These are phyloP conservation scores for Colletotrichum liriopes DNA, from an alignment of 2,329 filamentous ascomycete genomes.

Conservation along the genomic window DNA sequence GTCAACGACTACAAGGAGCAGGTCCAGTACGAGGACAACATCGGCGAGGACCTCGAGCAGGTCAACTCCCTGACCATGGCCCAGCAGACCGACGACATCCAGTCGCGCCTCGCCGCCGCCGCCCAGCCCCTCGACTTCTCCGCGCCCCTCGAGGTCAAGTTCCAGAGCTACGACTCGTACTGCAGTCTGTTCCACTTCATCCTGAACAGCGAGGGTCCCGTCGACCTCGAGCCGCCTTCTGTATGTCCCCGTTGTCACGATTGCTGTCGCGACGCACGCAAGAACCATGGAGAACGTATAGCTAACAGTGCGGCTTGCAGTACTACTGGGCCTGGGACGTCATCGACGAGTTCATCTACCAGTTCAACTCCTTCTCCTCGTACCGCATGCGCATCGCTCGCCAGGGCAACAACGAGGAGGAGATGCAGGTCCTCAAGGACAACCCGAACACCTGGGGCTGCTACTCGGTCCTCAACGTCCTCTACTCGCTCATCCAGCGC, in stretches of 20 bases:
- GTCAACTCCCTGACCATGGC: conserved; percentile 78
- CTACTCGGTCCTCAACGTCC: conserved; percentile 98
- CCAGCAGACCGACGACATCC: conserved; percentile 90
- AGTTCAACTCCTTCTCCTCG: conserved; percentile 99
- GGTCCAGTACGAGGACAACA: conserved; percentile 91
- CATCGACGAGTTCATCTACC: conserved; percentile 99
- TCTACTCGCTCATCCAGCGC: conserved; percentile 98
- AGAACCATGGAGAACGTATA: background rate
- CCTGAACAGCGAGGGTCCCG: conserved; percentile 98
- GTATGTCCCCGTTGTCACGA: conserved; percentile 70
- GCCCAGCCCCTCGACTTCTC: conserved; percentile 97
- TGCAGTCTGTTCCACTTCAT: conserved; percentile 99
- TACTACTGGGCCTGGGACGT: conserved; percentile 99
- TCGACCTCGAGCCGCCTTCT: conserved; percentile 96
- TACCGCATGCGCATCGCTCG: conserved; percentile 94
- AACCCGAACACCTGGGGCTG: conserved; percentile 99
- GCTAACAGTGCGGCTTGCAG: conserved; percentile 62
- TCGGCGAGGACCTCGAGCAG: conserved; percentile 83
- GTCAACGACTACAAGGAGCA: conserved; percentile 97
- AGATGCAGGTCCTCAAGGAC: conserved; percentile 90
- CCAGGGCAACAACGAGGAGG: conserved; percentile 88
- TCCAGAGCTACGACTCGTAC: conserved; percentile 99
- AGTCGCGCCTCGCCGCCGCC: conserved; percentile 90
- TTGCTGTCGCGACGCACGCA: background rate
- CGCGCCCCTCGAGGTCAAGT: conserved; percentile 95